Evolutionary conservation across 2,329 filamentous ascomycete genomes (phyloP).

Genomic region (Zymoseptoria brevis): DNA sequence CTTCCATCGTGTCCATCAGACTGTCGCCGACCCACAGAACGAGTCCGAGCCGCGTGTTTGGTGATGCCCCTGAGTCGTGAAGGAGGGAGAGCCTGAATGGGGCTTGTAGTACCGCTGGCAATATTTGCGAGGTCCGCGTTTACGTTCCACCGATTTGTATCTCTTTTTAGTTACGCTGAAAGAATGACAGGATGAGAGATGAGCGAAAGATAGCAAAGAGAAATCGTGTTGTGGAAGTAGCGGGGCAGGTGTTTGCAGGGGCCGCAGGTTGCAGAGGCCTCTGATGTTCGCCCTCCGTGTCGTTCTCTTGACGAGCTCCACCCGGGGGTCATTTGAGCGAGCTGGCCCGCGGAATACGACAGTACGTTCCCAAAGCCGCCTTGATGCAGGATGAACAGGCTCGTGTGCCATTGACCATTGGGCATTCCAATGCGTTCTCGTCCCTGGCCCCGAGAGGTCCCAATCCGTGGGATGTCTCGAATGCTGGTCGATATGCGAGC

Average conservation of each 20-base stretch:
- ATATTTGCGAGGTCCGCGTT: background rate
- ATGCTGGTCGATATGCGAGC: background rate
- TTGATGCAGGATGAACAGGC: background rate
- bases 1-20: background rate
- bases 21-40: background rate
- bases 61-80: background rate
- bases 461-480: background rate
- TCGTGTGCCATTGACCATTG: background rate
- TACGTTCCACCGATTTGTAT: background rate
- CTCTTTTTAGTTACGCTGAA: background rate
- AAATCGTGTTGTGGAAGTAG: background rate
- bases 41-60: background rate
- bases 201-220: background rate
- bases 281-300: background rate
- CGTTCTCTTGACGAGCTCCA: background rate
- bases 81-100: background rate
- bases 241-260: background rate
- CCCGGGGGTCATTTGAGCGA: background rate
- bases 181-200: background rate
- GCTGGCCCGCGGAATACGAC: too few species aligned
- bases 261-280: background rate
- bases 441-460: background rate
- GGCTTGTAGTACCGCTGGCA: background rate
- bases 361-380: background rate
- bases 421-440: background rate